phyloP scores from a whole-genome alignment of 345 rosid genomes.

The Reutealis trisperma region DNA sequence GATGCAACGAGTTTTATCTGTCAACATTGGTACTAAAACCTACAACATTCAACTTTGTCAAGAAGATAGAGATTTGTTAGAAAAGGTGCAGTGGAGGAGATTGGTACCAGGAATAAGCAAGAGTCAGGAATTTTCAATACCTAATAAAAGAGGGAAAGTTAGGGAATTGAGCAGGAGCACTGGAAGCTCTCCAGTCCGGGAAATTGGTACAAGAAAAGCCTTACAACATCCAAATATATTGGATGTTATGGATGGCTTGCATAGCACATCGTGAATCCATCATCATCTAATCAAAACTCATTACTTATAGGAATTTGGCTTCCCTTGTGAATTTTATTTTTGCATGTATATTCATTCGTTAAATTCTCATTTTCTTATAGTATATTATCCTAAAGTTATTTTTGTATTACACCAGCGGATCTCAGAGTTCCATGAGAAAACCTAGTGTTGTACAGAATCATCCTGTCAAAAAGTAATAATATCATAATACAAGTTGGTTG shows the following conservation, averaged over 20 bases:
- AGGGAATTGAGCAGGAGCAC: slow-evolving; percentile 62
- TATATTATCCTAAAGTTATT: not conserved
- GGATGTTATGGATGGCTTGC: slow-evolving; percentile 33
- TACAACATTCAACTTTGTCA: slow-evolving; percentile 46
- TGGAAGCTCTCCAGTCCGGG: slow-evolving; percentile 57
- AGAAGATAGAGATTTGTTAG: slow-evolving; percentile 64
- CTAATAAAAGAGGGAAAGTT: slow-evolving; percentile 36
- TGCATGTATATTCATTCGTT: slow-evolving; percentile 10
- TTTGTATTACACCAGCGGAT: not conserved
- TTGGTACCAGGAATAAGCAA: slow-evolving; percentile 64
- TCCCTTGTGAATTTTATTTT: not conserved
- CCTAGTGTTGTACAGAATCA: too few relatives aligned
- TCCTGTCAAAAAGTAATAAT: too few relatives aligned
- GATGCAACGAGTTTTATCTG: slow-evolving; percentile 39
- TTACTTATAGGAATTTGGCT: not conserved
- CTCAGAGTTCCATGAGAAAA: too few relatives aligned
- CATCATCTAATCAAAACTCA: not conserved
- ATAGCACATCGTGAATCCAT: not conserved
- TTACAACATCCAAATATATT: slow-evolving; percentile 12
- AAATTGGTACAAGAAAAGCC: slow-evolving; percentile 1
- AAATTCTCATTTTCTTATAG: slow-evolving; percentile 3
- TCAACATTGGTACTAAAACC: slow-evolving; percentile 22
- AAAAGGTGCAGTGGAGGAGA: slow-evolving; percentile 45
- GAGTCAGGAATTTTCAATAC: slow-evolving; percentile 65
- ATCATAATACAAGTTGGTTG: too few relatives aligned